These are phyloP conservation scores for Monosporozyma siamensis DNA, from an alignment of 805 yeast species.

Conservation along the genomic window DNA sequence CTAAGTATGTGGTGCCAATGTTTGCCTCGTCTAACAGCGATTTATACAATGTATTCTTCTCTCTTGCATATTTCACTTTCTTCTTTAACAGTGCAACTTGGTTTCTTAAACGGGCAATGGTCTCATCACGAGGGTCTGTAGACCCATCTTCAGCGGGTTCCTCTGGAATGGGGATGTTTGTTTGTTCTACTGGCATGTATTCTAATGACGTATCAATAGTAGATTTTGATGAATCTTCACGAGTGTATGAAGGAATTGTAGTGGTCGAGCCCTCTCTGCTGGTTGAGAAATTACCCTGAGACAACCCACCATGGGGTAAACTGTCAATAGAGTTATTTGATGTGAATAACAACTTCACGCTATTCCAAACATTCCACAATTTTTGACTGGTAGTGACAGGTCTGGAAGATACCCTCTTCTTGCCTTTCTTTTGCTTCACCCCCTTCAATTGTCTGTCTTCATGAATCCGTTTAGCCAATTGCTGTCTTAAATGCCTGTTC, in stretches of 20 bases:
- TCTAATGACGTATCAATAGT: conserved; percentile 2
- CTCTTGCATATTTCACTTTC: conserved; percentile 24
- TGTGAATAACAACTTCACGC: not conserved
- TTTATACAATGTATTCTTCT: conserved; percentile 24
- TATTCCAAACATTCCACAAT: conserved; percentile 1
- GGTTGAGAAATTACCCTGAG: no score
- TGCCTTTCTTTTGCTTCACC: no score
- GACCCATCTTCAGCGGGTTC: not conserved
- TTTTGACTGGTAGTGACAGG: not conserved
- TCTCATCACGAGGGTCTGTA: not conserved
- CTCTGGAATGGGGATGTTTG: not conserved
- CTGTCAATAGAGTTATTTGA: not conserved
- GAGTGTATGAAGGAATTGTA: not conserved
- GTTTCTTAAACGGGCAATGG: not conserved
- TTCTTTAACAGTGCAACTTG: conserved; percentile 9
- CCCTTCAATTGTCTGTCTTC: no score
- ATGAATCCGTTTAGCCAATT: not conserved
- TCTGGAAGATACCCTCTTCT: no score
- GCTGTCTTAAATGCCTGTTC: conserved; percentile 1
- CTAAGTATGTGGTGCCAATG: conserved; percentile 25
- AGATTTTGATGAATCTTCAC: not conserved
- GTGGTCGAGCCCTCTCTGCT: not conserved
- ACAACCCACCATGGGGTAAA: not conserved
- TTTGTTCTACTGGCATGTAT: conserved; percentile 2
- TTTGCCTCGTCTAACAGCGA: conserved; percentile 28